A percentile compares a stretch with the other conserved stretches of the same genome.
These are phyloP conservation scores for Saccharomycopsis synnaedendra DNA, from an alignment of 805 yeast species.

Conservation along the genomic window DNA sequence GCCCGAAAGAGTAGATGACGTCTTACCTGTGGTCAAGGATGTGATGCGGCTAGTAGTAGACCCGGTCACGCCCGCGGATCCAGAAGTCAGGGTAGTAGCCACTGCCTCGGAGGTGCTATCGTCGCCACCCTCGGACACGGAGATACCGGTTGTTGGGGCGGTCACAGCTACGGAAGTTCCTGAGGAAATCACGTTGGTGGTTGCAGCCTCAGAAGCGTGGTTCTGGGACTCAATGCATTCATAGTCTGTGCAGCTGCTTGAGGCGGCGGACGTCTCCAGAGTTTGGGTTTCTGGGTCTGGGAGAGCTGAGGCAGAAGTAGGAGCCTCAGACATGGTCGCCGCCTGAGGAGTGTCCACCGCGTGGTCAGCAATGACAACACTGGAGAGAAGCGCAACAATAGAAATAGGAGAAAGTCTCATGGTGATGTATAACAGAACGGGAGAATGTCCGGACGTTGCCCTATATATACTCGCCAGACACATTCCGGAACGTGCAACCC, in stretches of 20 bases:
- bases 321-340: constrained; percentile 3
- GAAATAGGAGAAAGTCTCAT: background rate
- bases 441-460: no score
- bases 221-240: constrained; percentile 4
- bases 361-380: constrained; percentile 1
- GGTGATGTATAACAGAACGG: background rate
- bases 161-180: background rate
- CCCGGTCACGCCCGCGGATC: background rate
- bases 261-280: background rate
- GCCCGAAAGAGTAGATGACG: background rate
- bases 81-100: background rate
- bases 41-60: background rate
- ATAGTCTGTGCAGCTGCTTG: constrained; percentile 6
- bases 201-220: background rate
- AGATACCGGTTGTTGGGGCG: background rate
- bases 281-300: background rate
- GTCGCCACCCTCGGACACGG: background rate
- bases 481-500: no score
- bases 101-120: background rate
- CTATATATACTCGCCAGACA: no score
- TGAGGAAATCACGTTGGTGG: background rate
- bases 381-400: background rate
- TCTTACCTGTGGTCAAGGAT: background rate
- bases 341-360: constrained; percentile 8
- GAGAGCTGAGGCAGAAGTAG: background rate